Percentiles rank a stretch among this genome's conserved stretches.
phyloP scores from a whole-genome alignment of 2,329 filamentous ascomycete species.

The Zalaria obscura region DNA sequence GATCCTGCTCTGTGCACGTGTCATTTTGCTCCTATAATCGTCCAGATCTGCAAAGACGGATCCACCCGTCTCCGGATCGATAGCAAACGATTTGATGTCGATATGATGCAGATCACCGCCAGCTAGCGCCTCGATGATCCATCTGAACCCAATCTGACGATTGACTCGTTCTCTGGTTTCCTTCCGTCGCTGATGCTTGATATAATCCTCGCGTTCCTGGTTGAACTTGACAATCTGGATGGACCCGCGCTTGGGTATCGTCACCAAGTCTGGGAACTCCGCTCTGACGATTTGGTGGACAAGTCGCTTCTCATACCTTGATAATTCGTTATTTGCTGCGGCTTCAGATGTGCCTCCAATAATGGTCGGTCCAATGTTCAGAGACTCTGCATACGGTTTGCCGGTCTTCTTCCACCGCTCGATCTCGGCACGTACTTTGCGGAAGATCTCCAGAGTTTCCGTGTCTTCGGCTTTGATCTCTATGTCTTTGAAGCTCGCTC shows the following conservation, averaged over 20 bases:
- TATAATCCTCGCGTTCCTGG: slow-evolving; percentile 27
- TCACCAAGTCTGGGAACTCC: slow-evolving; percentile 38
- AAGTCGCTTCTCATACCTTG: slow-evolving; percentile 48
- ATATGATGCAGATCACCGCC: slow-evolving; percentile 21
- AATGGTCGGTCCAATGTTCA: slow-evolving; percentile 19
- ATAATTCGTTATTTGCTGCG: slow-evolving; percentile 24
- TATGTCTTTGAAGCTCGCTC: slow-evolving; percentile 27
- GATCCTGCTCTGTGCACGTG: slow-evolving; percentile 27
- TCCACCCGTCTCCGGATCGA: slow-evolving; percentile 19
- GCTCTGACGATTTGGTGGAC: slow-evolving; percentile 52
- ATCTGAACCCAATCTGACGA: slow-evolving; percentile 33
- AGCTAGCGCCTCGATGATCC: slow-evolving; percentile 34
- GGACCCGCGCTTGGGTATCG: slow-evolving; percentile 26
- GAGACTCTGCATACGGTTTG: slow-evolving; percentile 12
- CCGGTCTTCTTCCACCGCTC: slow-evolving; percentile 28
- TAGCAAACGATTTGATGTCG: slow-evolving; percentile 22
- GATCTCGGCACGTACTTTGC: slow-evolving; percentile 30
- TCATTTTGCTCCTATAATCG: slow-evolving; percentile 22
- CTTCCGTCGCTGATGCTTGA: slow-evolving; percentile 21
- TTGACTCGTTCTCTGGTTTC: slow-evolving; percentile 26
- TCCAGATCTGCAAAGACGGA: slow-evolving; percentile 20
- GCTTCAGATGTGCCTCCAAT: slow-evolving; percentile 5
- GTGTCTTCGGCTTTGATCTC: slow-evolving; percentile 37
- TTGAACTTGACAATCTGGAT: slow-evolving; percentile 29
- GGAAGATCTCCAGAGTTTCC: slow-evolving; percentile 38